Conservation (phyloP, 345 rosid species). For the Boechera divaricarpa region DNA sequence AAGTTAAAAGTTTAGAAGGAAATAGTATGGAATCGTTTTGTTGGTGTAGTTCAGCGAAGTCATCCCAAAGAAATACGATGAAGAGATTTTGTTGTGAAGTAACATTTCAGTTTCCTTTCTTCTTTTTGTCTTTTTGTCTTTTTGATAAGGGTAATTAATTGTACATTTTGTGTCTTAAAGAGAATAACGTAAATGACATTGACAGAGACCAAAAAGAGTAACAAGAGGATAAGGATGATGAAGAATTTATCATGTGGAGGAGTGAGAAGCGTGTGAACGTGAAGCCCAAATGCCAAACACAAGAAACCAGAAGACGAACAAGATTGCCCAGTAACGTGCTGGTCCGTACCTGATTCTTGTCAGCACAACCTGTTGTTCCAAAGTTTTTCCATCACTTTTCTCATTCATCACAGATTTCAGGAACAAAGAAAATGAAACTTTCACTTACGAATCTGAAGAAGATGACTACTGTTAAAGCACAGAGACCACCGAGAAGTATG, state of each 20-base stretch:
- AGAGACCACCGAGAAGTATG: conserved; percentile 89
- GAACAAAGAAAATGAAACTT: conserved; percentile 12
- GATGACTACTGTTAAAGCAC: conserved; percentile 89
- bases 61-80: background rate
- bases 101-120: background rate
- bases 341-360: conserved; percentile 95
- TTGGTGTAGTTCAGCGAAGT: too few species aligned
- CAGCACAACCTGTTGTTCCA: conserved; percentile 70
- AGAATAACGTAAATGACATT: conserved; percentile 9
- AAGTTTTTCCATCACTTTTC: background rate
- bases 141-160: background rate
- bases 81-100: background rate
- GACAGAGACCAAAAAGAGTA: background rate
- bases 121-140: background rate
- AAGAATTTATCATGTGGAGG: conserved; percentile 32
- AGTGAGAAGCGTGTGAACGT: conserved; percentile 47
- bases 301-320: conserved; percentile 96
- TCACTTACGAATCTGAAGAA: conserved; percentile 92
- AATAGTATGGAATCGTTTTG: too few species aligned
- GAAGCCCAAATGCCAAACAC: conserved; percentile 98
- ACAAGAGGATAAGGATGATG: conserved; percentile 10
- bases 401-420: background rate
- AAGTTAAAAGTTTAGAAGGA: too few species aligned
- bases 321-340: conserved; percentile 95
- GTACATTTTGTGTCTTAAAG: conserved; percentile 26